These are phyloP conservation scores for Rhipidocladum racemiflorum DNA, from an alignment of 176 grass and related monocot species.

Conservation along the genomic window DNA sequence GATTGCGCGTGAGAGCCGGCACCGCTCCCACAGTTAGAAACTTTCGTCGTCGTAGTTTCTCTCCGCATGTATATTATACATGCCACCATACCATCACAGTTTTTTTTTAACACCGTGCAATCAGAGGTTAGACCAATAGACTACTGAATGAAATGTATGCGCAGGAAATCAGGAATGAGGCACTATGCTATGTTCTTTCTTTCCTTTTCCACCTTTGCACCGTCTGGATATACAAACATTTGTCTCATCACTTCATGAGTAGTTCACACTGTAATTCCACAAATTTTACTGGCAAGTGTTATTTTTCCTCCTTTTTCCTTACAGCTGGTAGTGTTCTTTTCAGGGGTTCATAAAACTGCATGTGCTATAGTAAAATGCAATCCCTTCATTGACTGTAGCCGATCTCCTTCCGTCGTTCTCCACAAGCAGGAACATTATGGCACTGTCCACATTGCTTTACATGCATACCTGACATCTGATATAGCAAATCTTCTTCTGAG, in stretches of 20 bases:
- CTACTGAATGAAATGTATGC: neutral
- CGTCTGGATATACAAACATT: neutral
- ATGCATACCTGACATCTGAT: neutral
- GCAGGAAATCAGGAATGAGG: neutral
- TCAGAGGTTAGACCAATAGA: neutral
- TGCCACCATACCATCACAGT: neutral
- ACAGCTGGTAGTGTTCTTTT: neutral
- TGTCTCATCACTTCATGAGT: neutral
- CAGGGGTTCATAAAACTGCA: neutral
- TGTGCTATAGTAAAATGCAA: neutral
- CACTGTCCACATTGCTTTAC: too few relatives aligned
- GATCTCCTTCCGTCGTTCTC: neutral
- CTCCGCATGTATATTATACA: neutral
- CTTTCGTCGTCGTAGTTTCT: neutral
- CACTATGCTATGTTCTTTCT: neutral
- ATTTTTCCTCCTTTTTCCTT: neutral
- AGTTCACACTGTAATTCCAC: neutral
- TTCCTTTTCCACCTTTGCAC: too few relatives aligned
- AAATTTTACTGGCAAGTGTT: neutral
- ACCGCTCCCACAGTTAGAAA: neutral
- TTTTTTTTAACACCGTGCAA: neutral
- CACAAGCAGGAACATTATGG: neutral
- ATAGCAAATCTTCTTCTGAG: neutral
- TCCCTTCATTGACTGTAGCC: neutral
- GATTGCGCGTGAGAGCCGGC: constrained; percentile 24